A percentile compares a stretch with the other conserved stretches of the same genome.
phyloP scores from a whole-genome alignment of 495 filamentous ascomycete species.

The Annulohypoxylon stygium region DNA sequence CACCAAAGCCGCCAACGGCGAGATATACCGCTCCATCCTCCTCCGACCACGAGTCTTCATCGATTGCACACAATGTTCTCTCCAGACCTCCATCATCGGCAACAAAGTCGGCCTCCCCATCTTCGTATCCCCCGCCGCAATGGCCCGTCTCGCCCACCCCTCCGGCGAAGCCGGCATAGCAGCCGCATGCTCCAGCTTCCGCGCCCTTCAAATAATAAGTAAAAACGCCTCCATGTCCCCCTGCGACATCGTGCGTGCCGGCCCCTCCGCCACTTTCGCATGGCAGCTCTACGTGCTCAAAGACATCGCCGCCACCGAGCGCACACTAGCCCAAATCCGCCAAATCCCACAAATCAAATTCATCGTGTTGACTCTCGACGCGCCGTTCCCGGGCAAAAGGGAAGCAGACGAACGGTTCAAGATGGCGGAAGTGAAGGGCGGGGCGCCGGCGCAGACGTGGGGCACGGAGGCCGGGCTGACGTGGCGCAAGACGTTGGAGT shows the following conservation, averaged over 20 bases:
- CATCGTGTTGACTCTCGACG: slow-evolving; percentile 81
- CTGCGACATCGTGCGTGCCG: slow-evolving; percentile 75
- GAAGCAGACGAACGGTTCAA: slow-evolving; percentile 76
- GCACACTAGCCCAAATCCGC: slow-evolving; percentile 73
- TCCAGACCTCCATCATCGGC: slow-evolving; percentile 73
- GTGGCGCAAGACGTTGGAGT: slow-evolving; percentile 78
- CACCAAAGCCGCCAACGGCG: slow-evolving; percentile 76
- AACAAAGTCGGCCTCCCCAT: slow-evolving; percentile 73
- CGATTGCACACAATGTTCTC: slow-evolving; percentile 74
- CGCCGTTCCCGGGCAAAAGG: slow-evolving; percentile 82
- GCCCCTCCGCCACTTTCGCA: slow-evolving; percentile 75
- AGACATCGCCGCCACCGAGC: slow-evolving; percentile 77
- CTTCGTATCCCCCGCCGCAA: slow-evolving; percentile 80
- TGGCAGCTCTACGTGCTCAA: slow-evolving; percentile 86
- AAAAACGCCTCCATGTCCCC: slow-evolving; percentile 83
- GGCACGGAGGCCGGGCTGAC: slow-evolving; percentile 79
- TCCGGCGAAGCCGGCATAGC: slow-evolving; percentile 81
- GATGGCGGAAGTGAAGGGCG: slow-evolving; percentile 56
- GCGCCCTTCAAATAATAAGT: slow-evolving; percentile 79
- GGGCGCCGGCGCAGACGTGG: slow-evolving; percentile 54
- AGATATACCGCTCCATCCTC: slow-evolving; percentile 77
- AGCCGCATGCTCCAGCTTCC: slow-evolving; percentile 73
- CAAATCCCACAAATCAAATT: slow-evolving; percentile 76
- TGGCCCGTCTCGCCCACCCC: slow-evolving; percentile 82
- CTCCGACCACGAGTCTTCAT: slow-evolving; percentile 83